These are phyloP conservation scores for Ceratocystis colombiana DNA, from an alignment of 2,329 filamentous ascomycete species.

Conservation along the genomic window DNA sequence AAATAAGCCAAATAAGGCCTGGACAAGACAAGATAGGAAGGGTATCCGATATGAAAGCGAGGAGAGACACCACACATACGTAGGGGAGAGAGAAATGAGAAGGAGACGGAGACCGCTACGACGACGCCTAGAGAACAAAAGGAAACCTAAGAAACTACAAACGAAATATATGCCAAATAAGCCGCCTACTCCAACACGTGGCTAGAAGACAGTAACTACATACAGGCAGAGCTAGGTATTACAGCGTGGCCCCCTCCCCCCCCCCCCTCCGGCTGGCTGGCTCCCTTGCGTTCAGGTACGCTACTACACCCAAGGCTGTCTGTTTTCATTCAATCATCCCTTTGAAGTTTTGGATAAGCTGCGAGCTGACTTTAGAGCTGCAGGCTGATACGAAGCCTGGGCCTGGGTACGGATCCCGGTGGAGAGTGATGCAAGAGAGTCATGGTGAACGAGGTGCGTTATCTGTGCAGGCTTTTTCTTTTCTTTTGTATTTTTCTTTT, in stretches of 20 bases:
- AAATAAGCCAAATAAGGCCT: not conserved
- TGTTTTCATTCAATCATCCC: not conserved
- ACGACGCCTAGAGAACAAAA: not conserved
- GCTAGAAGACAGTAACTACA: not conserved
- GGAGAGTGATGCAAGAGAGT: not conserved
- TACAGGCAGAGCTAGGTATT: not conserved
- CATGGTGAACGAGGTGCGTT: not conserved
- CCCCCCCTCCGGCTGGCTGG: not conserved
- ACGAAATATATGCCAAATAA: not conserved
- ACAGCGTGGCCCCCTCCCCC: not conserved
- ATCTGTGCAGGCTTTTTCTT: not conserved
- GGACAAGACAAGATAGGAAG: not conserved
- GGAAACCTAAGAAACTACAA: not conserved
- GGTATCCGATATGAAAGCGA: not conserved
- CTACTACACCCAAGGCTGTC: not conserved
- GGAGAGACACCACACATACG: not conserved
- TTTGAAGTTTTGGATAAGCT: conserved; percentile 7
- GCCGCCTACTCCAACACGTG: not conserved
- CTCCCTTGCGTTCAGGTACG: not conserved
- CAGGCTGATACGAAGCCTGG: not conserved
- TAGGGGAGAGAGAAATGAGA: not conserved
- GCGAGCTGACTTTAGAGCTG: not conserved
- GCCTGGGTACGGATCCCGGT: not conserved
- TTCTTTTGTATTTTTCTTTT: no score
- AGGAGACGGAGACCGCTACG: not conserved